phyloP scores from a whole-genome alignment of 306 rosid species.

The Ormosia semicastrata region DNA sequence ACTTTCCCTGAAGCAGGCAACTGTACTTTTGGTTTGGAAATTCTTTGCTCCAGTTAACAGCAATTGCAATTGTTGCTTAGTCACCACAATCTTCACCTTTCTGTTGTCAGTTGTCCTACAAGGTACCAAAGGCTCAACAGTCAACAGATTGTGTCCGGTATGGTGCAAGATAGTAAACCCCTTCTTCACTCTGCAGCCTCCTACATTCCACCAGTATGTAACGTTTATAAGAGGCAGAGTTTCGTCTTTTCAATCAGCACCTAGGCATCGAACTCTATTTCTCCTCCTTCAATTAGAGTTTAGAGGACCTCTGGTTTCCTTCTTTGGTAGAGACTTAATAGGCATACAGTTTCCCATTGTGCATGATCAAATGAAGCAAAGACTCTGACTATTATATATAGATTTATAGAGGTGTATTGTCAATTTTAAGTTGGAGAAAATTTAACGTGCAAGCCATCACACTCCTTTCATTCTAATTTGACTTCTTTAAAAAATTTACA shows the following conservation, averaged over 20 bases:
- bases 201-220: neutral
- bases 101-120: neutral
- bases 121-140: conserved; percentile 19
- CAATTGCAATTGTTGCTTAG: conserved; percentile 39
- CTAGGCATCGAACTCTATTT: conserved; percentile 19
- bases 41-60: conserved; percentile 32
- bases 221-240: conserved; percentile 11
- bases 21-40: neutral
- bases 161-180: conserved; percentile 29
- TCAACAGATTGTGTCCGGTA: neutral
- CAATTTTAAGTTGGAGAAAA: neutral
- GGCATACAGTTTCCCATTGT: conserved; percentile 48
- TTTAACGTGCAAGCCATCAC: conserved; percentile 34
- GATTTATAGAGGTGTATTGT: neutral
- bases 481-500: neutral
- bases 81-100: conserved; percentile 41
- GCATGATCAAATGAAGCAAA: conserved; percentile 1
- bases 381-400: conserved; percentile 18
- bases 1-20: neutral
- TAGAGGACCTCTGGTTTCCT: conserved; percentile 24
- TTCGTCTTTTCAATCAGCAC: neutral
- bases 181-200: conserved; percentile 29
- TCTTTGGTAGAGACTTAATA: conserved; percentile 6
- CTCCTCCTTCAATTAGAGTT: conserved; percentile 17
- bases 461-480: neutral